phyloP scores from a whole-genome alignment of 2,329 filamentous ascomycete species.

The Diplodia corticola region DNA sequence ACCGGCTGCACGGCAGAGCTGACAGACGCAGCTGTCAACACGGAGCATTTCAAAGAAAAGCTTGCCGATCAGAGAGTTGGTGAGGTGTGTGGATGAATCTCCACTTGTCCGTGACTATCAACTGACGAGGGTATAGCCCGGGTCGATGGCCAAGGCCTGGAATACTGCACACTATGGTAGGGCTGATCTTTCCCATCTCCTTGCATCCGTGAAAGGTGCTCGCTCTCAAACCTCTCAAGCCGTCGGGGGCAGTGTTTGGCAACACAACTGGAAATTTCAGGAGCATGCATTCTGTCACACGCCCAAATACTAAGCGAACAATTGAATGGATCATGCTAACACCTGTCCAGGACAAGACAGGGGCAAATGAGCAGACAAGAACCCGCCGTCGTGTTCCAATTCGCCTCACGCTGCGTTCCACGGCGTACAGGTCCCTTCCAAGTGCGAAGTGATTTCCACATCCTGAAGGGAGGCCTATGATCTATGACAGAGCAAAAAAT shows the following conservation, averaged over 20 bases:
- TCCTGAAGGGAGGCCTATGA: no score
- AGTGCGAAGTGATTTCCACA: background rate
- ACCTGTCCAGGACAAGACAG: background rate
- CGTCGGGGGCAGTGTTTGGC: no score
- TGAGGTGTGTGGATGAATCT: background rate
- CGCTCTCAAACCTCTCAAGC: no score
- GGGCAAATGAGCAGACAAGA: constrained; percentile 16
- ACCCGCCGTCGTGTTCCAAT: background rate
- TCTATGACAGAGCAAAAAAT: background rate
- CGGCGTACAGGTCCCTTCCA: background rate
- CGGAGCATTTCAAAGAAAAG: constrained; percentile 28
- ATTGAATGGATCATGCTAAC: background rate
- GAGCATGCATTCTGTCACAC: background rate
- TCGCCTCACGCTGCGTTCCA: background rate
- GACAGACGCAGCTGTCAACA: constrained; percentile 25
- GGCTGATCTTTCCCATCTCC: background rate
- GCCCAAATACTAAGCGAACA: no score
- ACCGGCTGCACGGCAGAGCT: background rate
- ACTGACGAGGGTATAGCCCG: constrained; percentile 17
- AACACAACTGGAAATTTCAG: no score
- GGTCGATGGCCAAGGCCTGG: constrained; percentile 31
- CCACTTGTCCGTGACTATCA: background rate
- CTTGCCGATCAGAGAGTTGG: constrained; percentile 30
- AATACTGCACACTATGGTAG: constrained; percentile 35
- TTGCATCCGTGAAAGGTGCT: no score